phyloP scores from a whole-genome alignment of 2,329 filamentous ascomycete species.

The Cladophialophora bantiana region DNA sequence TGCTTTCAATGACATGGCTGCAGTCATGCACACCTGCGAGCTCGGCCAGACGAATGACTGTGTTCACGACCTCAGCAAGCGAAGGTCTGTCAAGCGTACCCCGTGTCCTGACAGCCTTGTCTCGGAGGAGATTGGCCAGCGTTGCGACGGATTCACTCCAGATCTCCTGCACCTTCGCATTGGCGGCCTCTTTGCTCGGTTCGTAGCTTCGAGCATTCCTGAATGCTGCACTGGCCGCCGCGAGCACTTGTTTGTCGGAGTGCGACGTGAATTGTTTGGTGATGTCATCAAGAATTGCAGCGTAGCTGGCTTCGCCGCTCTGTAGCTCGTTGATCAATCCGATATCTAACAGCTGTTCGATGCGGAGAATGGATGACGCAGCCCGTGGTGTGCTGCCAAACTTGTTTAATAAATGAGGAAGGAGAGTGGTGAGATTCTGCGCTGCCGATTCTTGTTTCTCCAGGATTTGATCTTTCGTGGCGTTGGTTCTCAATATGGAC shows the following conservation, averaged over 20 bases:
- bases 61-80: slow-evolving; percentile 74
- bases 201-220: slow-evolving; percentile 85
- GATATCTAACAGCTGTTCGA: slow-evolving; percentile 86
- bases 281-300: slow-evolving; percentile 84
- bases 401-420: slow-evolving; percentile 88
- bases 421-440: slow-evolving; percentile 75
- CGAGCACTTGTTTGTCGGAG: slow-evolving; percentile 81
- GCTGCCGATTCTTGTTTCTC: slow-evolving; percentile 81
- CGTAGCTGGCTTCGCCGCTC: slow-evolving; percentile 82
- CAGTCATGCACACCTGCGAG: slow-evolving; percentile 81
- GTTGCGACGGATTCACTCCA: slow-evolving; percentile 85
- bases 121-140: slow-evolving; percentile 73
- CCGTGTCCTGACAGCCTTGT: slow-evolving; percentile 73
- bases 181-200: slow-evolving; percentile 84
- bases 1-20: slow-evolving; percentile 73
- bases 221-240: slow-evolving; percentile 81
- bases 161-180: slow-evolving; percentile 77
- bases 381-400: slow-evolving; percentile 90
- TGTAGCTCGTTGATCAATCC: slow-evolving; percentile 87
- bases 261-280: slow-evolving; percentile 95
- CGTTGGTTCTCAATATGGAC: slow-evolving; percentile 66
- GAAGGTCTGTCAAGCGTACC: slow-evolving; percentile 71
- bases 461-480: slow-evolving; percentile 65
- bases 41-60: slow-evolving; percentile 79
- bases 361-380: slow-evolving; percentile 80